Percentiles rank a stretch among this genome's conserved stretches.
Conservation (phyloP, 129 eudicot genomes). For the Oenanthe sinensis region DNA sequence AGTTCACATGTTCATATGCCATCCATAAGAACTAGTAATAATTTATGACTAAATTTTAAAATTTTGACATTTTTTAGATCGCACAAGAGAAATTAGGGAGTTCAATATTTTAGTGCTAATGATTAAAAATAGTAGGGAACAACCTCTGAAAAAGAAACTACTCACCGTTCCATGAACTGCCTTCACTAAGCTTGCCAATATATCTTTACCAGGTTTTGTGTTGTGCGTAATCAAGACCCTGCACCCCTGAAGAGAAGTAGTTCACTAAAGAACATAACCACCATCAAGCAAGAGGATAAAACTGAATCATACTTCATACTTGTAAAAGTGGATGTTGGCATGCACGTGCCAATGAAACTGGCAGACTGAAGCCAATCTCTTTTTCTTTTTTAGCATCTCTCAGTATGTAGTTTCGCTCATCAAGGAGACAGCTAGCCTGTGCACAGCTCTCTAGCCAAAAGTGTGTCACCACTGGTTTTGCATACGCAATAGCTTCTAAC, state of each 20-base stretch:
- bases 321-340: constrained; percentile 55
- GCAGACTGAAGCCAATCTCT: constrained; percentile 72
- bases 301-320: constrained; percentile 45
- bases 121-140: not conserved
- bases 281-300: not conserved
- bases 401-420: constrained; percentile 69
- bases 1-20: not conserved
- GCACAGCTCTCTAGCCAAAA: constrained; percentile 86
- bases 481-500: constrained; percentile 91
- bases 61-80: not conserved
- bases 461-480: constrained; percentile 81
- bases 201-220: constrained; percentile 86
- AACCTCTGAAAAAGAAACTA: not conserved
- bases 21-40: constrained; percentile 1
- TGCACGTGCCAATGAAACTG: constrained; percentile 62
- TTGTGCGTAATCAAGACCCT: constrained; percentile 74
- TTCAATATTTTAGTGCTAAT: not conserved
- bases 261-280: constrained; percentile 1
- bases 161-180: constrained; percentile 87
- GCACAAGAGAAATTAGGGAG: not conserved
- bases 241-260: constrained; percentile 42
- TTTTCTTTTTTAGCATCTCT: constrained; percentile 83
- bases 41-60: not conserved
- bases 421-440: constrained; percentile 64
- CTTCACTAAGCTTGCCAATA: constrained; percentile 75